phyloP scores from a whole-genome alignment of 2,329 filamentous ascomycete species.

The Colletotrichum cuscutae region DNA sequence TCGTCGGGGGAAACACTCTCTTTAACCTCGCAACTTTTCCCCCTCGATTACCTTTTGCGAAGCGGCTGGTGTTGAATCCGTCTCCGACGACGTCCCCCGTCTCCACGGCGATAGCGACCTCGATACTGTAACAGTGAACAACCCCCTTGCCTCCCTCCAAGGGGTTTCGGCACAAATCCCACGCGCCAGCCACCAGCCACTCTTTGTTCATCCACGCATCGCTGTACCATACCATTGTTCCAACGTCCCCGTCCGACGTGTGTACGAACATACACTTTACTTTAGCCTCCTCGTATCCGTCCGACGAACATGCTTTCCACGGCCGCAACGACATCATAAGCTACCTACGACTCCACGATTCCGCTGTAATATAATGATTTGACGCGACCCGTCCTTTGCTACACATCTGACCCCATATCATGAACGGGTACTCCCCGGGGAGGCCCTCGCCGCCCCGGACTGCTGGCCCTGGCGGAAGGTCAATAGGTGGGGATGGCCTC shows the following conservation, averaged over 20 bases:
- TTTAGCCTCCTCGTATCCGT: not conserved
- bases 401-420: constrained; percentile 37
- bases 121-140: constrained; percentile 5
- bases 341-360: constrained; percentile 18
- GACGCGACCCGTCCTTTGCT: constrained; percentile 13
- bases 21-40: not conserved
- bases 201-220: constrained; percentile 1
- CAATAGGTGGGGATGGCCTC: constrained; percentile 67
- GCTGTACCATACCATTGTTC: constrained; percentile 13
- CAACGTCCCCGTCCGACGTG: constrained; percentile 1
- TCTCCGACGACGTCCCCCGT: not conserved
- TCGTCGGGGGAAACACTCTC: not conserved
- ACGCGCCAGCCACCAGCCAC: constrained; percentile 29
- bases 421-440: constrained; percentile 52
- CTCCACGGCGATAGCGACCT: constrained; percentile 29
- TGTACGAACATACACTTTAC: not conserved
- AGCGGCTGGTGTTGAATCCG: not conserved
- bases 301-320: constrained; percentile 25
- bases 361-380: constrained; percentile 34
- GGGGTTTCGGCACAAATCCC: constrained; percentile 28
- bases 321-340: constrained; percentile 12
- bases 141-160: constrained; percentile 25
- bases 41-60: not conserved
- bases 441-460: constrained; percentile 44
- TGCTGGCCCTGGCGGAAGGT: constrained; percentile 55